Evolutionary conservation across 257 asterid species (phyloP), one percentile per base, ranked within the genome.

Genomic region (Petunia secreta): DNA sequence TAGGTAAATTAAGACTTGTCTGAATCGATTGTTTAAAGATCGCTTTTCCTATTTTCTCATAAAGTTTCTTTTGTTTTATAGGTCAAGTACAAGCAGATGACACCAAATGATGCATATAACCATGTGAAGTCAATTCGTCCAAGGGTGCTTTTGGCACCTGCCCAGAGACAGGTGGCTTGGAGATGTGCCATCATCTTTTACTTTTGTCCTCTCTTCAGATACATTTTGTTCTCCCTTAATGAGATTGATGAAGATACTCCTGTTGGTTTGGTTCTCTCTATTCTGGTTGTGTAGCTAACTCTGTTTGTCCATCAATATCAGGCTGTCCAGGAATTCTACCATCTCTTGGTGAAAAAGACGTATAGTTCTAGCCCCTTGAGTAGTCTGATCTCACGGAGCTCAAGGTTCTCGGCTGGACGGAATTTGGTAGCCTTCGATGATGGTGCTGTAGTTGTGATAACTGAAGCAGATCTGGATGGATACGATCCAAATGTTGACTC

Each of bases 91-190:
- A 91, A 87, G 91, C 87, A 85, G 83, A 88, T 89, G 92, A 88
- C 44, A 73, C 95, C 95, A 77, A 90, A 88, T 74, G 86, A 75
- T 82, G 95, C 95, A 62, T 91, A 88, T 48, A 84, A 78, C 77
- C 87, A 89, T 79, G 95, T 91, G 83, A 91, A 91, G 83, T 82
- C 95, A 65, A 91, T 89, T 83, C 88, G 92, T 40, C 93, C 92
- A 34, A 89, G 93, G 82, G 96, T 89, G 78, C 84, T 82, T 68
- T 82, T 91, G 75, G 92, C 92, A 76, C 78, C 91, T 79, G 4
- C 93, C 43, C 93, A 88, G 78, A 83, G 89, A 91, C 87, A 89
- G 91, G 96, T 91, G 69, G 59, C 60, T 71, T 34, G 11, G 25
- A 71, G 44, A 48, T 69, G 46, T 34, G 10, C 34, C 34, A 25